Evolutionary conservation across 352 stramenopile genomes (phyloP).

Genomic region (Globisporangium acanthophoron): DNA sequence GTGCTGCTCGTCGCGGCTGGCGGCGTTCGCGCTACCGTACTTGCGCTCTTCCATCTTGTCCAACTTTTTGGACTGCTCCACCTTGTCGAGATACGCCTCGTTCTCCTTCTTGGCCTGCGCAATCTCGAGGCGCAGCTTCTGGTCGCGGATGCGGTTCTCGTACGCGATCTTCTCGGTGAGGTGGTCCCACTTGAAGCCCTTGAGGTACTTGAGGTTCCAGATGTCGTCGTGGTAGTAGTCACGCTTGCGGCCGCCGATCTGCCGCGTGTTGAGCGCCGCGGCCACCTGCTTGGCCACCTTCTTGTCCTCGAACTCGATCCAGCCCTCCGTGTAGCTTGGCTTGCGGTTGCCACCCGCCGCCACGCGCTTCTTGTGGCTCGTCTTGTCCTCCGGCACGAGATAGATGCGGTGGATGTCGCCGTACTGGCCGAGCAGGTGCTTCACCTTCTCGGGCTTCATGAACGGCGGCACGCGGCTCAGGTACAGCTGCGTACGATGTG

Average conservation of each 20-base stretch:
- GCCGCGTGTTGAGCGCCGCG: slow-evolving; percentile 91
- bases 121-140: slow-evolving; percentile 85
- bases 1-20: slow-evolving; percentile 13
- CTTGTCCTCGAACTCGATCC: slow-evolving; percentile 98
- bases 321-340: slow-evolving; percentile 94
- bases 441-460: slow-evolving; percentile 97
- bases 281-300: slow-evolving; percentile 93
- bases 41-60: slow-evolving; percentile 85
- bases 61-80: slow-evolving; percentile 84
- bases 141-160: slow-evolving; percentile 82
- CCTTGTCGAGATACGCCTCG: slow-evolving; percentile 79
- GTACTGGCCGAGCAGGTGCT: slow-evolving; percentile 89
- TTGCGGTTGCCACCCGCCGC: slow-evolving; percentile 88
- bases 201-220: slow-evolving; percentile 99
- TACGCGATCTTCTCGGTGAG: slow-evolving; percentile 97
- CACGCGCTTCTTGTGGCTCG: slow-evolving; percentile 86
- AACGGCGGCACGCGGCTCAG: slow-evolving; percentile 94
- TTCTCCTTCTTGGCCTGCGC: slow-evolving; percentile 86
- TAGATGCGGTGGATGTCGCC: slow-evolving; percentile 94
- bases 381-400: slow-evolving; percentile 95
- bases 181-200: slow-evolving; percentile 98
- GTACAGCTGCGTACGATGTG: slow-evolving; percentile 64
- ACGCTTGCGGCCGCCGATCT: slow-evolving; percentile 92
- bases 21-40: slow-evolving; percentile 21
- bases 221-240: slow-evolving; percentile 97